These are phyloP conservation scores for Ascochyta koolunga DNA, from an alignment of 2,329 filamentous ascomycete species.

Conservation along the genomic window DNA sequence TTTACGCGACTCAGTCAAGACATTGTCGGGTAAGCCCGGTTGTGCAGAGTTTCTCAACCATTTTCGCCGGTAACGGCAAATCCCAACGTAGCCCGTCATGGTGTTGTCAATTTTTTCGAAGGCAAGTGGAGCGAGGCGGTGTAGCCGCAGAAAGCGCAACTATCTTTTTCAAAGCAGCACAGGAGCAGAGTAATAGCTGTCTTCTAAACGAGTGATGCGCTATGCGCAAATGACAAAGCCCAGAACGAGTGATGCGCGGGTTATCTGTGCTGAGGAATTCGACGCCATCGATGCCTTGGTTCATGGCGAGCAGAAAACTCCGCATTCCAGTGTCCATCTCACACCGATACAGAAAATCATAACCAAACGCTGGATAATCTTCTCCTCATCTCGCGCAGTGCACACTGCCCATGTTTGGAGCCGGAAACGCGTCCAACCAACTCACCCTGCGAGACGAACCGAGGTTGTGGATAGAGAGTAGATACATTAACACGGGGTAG, in stretches of 20 bases:
- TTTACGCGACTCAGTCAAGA: not conserved
- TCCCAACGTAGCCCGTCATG: slow-evolving; percentile 11
- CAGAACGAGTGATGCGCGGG: not conserved
- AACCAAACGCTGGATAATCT: not conserved
- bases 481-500: slow-evolving; percentile 1
- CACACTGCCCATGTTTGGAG: not conserved
- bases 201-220: not conserved
- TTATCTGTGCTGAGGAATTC: slow-evolving; percentile 3
- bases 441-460: not conserved
- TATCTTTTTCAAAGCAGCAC: not conserved
- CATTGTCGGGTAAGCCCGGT: slow-evolving; percentile 6
- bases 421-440: not conserved
- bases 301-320: not conserved
- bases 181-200: not conserved
- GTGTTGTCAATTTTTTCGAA: slow-evolving; percentile 3
- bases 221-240: not conserved
- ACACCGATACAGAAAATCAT: not conserved
- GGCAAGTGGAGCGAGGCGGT: slow-evolving; percentile 17
- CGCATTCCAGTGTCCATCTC: not conserved
- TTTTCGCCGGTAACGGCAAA: slow-evolving; percentile 12
- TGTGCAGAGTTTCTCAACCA: slow-evolving; percentile 1
- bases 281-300: not conserved
- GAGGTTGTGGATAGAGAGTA: not conserved
- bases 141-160: slow-evolving; percentile 4
- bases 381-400: not conserved